Evolutionary conservation across 23 red algal genomes (phyloP), one percentile per base, ranked within the genome.

Genomic region (Porphyridium purpureum): DNA sequence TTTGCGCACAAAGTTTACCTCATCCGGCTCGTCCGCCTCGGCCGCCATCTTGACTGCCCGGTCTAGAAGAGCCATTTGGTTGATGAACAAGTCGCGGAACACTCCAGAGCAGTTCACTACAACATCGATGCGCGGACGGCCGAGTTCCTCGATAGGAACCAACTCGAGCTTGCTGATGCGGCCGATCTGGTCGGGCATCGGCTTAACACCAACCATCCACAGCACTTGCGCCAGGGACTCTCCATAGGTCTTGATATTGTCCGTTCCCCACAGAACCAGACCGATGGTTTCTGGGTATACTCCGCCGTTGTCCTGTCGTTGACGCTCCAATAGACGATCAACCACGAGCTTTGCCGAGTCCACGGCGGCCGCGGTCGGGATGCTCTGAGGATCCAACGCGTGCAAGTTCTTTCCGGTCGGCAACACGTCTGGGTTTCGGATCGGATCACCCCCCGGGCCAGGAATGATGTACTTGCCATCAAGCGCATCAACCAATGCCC

Each of bases 381-480:
- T 70, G 50, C 77, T 84, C 57, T 98, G 90, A n/a, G 90, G 90
- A 47, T 98, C 90, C 63, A 98, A 54, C 26, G 90, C 90, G 33
- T 98, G 90, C 48, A 98, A 86, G 81, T 98, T 98, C 80, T 98
- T 98, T 33, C 90, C 90, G 5, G 90, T 98, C 27, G 90, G 90
- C 30, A 98, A 33, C 4, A 98, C 90, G 53, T 70, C 73, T 11
- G 90, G 90, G 57, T 98, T 98, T 4, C 90, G 80, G 54, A 98
- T 74, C 5, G 90, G 90, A 50, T 98, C 90, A 27, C 90, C 90
- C 2, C 90, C 90, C 24, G 90, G 90, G 25, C 90, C 90, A 24
- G 90, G 90, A 7, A 71, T 60, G 60, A 98, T 67, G 64, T 81
- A 98, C 23, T 70, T 52, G 7, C 90, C 90, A 22, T 81, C 60